Percentiles rank a stretch among this genome's conserved stretches.
Conservation (phyloP, 2,329 filamentous ascomycete species). For the Fusarium nodosum region DNA sequence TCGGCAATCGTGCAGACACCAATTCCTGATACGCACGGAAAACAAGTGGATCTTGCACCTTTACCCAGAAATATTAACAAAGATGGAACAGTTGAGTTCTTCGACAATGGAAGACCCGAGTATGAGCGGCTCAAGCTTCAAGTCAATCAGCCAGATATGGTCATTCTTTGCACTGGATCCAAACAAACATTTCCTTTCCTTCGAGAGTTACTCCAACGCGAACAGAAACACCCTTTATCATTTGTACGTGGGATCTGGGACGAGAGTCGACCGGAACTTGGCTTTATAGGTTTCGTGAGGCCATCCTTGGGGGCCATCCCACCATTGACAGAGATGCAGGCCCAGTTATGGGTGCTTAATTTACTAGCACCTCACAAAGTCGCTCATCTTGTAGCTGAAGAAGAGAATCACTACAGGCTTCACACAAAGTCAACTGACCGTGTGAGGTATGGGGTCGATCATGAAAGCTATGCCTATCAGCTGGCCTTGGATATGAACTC, state of each 20-base stretch:
- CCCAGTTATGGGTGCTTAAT: not conserved
- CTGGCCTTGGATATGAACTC: not conserved
- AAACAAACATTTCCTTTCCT: constrained; percentile 5
- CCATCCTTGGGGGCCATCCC: not conserved
- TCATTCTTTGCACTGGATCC: not conserved
- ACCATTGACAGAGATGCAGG: not conserved
- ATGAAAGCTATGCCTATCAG: not conserved
- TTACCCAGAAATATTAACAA: not conserved
- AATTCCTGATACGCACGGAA: not conserved
- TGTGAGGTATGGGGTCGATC: not conserved
- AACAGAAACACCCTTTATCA: not conserved
- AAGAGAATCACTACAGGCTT: not conserved
- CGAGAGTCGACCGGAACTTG: fast-evolving
- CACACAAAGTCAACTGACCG: not conserved
- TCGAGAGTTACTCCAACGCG: not conserved
- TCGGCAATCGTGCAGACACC: constrained; percentile 11
- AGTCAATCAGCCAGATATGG: not conserved
- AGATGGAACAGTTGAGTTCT: not conserved
- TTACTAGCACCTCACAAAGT: not conserved
- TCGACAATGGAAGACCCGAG: not conserved
- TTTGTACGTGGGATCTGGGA: not conserved
- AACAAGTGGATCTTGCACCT: not conserved
- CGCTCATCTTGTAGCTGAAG: fast-evolving
- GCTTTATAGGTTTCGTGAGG: not conserved
- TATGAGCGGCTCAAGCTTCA: not conserved